Conservation (phyloP, 495 filamentous ascomycete species). For the Xylaria nigripes region DNA sequence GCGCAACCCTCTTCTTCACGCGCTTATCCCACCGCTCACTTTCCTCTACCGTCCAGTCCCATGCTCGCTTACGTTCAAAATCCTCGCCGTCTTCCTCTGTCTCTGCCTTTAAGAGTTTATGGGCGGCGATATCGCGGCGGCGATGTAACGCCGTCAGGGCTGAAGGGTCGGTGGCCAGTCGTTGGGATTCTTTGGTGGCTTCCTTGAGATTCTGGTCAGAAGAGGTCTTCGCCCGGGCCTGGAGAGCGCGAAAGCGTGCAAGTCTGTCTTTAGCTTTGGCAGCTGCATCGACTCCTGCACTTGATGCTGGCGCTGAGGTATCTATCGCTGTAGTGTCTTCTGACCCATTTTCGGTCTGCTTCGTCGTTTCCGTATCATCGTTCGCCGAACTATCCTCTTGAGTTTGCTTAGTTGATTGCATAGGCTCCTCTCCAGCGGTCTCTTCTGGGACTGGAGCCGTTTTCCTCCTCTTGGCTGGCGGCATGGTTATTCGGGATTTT, state of each 20-base stretch:
- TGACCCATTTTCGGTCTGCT: slow-evolving; percentile 1
- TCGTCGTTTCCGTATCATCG: slow-evolving; percentile 12
- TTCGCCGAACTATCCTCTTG: slow-evolving; percentile 1
- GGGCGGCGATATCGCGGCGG: slow-evolving; percentile 75
- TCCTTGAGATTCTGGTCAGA: slow-evolving; percentile 74
- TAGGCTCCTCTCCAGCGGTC: slow-evolving; percentile 1
- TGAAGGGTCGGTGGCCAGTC: slow-evolving; percentile 65
- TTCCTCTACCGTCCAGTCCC: slow-evolving; percentile 97
- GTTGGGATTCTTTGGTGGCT: slow-evolving; percentile 73
- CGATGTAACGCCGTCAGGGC: slow-evolving; percentile 64
- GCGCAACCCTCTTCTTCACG: slow-evolving; percentile 73
- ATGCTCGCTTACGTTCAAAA: slow-evolving; percentile 94
- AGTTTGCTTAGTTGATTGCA: slow-evolving; percentile 11
- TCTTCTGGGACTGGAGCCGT: slow-evolving; percentile 24
- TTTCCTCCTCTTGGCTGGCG: slow-evolving; percentile 45
- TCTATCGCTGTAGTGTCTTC: slow-evolving; percentile 1
- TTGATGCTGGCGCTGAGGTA: slow-evolving; percentile 3
- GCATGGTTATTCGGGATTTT: slow-evolving; percentile 22
- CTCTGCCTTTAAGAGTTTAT: slow-evolving; percentile 90
- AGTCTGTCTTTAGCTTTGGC: slow-evolving; percentile 49
- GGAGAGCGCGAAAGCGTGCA: slow-evolving; percentile 74
- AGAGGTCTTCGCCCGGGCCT: slow-evolving; percentile 74
- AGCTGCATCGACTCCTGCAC: slow-evolving; percentile 21
- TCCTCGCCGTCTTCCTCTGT: slow-evolving; percentile 76
- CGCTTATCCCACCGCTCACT: slow-evolving; percentile 88